A percentile compares a stretch with the other conserved stretches of the same genome.
Evolutionary conservation across 2,329 filamentous ascomycete species (phyloP).

Genomic region (Magnaporthiopsis poae): DNA sequence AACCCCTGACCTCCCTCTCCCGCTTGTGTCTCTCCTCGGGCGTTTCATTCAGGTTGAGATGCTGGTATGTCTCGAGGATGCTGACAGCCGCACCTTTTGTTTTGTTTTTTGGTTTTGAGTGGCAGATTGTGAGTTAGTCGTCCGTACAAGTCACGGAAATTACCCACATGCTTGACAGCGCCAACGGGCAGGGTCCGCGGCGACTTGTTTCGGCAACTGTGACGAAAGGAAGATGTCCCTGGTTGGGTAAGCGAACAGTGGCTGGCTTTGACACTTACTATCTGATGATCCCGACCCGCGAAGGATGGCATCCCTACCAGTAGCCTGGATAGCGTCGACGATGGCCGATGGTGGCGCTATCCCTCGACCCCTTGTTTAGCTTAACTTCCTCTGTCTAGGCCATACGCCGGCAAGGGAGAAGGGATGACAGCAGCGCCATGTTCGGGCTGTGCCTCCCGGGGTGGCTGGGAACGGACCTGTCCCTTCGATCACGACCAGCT

Average conservation of each 20-base stretch:
- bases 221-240: background rate
- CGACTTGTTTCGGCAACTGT: background rate
- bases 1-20: slow-evolving; percentile 60
- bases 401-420: background rate
- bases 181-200: background rate
- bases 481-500: slow-evolving; percentile 76
- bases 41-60: slow-evolving; percentile 35
- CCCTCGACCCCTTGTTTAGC: background rate
- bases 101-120: slow-evolving; percentile 17
- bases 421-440: background rate
- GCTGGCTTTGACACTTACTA: slow-evolving; percentile 44
- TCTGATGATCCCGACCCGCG: slow-evolving; percentile 78
- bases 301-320: slow-evolving; percentile 86
- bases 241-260: background rate
- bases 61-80: slow-evolving; percentile 75
- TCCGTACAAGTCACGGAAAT: background rate
- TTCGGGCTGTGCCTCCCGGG: background rate
- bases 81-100: slow-evolving; percentile 69
- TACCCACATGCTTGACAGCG: background rate
- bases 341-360: slow-evolving; percentile 77
- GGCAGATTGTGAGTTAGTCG: background rate
- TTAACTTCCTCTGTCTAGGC: slow-evolving; percentile 2
- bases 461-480: slow-evolving; percentile 38
- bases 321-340: slow-evolving; percentile 76
- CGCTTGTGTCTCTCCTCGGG: slow-evolving; percentile 19